Base-by-base conservation (phyloP, 805 yeast species). In the Tetrapisispora arboricola region DNA sequence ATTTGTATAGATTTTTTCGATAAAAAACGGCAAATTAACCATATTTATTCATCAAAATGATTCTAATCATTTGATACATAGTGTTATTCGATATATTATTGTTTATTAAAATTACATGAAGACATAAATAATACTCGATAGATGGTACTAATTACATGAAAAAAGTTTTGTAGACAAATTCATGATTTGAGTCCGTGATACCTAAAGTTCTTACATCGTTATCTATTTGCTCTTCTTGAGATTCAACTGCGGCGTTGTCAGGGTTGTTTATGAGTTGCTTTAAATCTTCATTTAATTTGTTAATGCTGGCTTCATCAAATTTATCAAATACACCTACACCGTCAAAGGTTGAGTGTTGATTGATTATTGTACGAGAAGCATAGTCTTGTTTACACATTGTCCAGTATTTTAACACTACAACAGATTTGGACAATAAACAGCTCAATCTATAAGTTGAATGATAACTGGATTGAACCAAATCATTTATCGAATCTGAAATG, bases 181-280 rank as follows among this genome's bases (percentile, higher is more conserved):
- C 36, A 42, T 48, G 50, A 33, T 49, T 54, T 18, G 44, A 45
- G 29, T 40, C 32, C 3, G 55, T 48, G 11, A 57, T 43, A 27
- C 61, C 60, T 21, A 52, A 38, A 7, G 54, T 52, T n/a, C 45
- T 49, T 18, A 46, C 41, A 35, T 45, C 43, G 9, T 34, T 24
- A 16, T 24, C 18, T 11, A 9, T 12, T 24, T 12, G n/a, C 16
- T 34, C 22, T 9, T 34, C 27, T 4, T 8, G 17, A 2, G 37
- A 21, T 16, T 25, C 29, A 5, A 16, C 28, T 25, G 9, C 16
- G 16, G 6, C 3, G 21, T 24, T 15, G 2, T 33, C 19, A 24
- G 9, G n/a, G 15, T 9, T 3, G 25, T 10, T 24, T 17, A 2
- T 16, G 9, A 55, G 49, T 9, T 38, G 48, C 9, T 47, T 49